Percentiles rank a stretch among this genome's conserved stretches.
Evolutionary conservation across 2,329 filamentous ascomycete species (phyloP).

Genomic region (Pseudogymnoascus sp.): DNA sequence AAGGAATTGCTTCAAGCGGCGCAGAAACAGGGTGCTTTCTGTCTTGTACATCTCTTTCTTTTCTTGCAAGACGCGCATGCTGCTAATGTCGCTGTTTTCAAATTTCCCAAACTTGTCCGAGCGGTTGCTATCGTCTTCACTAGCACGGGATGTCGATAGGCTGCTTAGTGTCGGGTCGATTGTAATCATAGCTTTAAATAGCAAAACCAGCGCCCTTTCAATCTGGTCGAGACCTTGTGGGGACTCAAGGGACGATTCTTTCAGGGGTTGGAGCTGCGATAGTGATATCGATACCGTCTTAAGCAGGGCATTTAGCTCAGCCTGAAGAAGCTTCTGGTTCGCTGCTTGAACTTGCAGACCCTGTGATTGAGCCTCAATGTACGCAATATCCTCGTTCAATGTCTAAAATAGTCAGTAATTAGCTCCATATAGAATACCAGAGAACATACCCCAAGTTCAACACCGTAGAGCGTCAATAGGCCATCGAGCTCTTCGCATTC

Average conservation of each 20-base stretch:
- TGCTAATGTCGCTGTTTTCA: constrained; percentile 49
- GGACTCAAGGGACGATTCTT: constrained; percentile 64
- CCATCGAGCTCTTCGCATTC: constrained; percentile 97
- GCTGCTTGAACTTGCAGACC: constrained; percentile 94
- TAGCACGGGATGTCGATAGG: constrained; percentile 32
- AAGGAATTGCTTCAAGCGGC: constrained; percentile 75
- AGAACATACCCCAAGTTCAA: constrained; percentile 74
- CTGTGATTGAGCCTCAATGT: constrained; percentile 95
- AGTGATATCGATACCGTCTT: constrained; percentile 83
- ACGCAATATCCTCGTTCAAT: constrained; percentile 88
- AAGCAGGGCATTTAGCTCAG: constrained; percentile 80
- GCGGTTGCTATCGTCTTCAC: constrained; percentile 28
- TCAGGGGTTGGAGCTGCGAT: constrained; percentile 65
- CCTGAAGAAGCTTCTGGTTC: constrained; percentile 85
- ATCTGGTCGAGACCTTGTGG: constrained; percentile 65
- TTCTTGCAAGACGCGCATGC: constrained; percentile 90
- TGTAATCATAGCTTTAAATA: constrained; percentile 89
- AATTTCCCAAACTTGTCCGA: constrained; percentile 35
- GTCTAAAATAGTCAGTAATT: constrained; percentile 49
- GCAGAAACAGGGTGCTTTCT: constrained; percentile 69
- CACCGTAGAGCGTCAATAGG: constrained; percentile 84
- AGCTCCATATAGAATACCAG: not conserved
- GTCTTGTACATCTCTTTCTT: constrained; percentile 84
- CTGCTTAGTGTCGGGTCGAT: constrained; percentile 73
- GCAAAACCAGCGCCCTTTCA: constrained; percentile 65